Base-by-base conservation (phyloP, 495 filamentous ascomycete genomes). In the Saxophila tyrrhenica region DNA sequence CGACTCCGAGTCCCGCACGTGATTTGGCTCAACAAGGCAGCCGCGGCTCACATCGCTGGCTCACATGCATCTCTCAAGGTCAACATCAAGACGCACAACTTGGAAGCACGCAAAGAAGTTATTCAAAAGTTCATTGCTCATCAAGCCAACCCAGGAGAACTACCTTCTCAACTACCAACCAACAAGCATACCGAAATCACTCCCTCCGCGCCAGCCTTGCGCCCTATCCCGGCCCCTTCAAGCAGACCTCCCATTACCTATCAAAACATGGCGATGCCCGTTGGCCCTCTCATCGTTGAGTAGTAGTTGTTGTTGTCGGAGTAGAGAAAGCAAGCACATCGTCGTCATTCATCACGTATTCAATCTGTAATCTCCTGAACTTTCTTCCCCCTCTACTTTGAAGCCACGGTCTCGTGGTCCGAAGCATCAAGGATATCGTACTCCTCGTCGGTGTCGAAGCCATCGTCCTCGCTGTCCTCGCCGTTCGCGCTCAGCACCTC, bases 361-460 rank as follows among this genome's bases (percentile, higher is more conserved):
- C 41, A 44, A 44, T 44, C 41, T 44, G 15, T 44, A n/a, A 17
- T 44, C 41, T 8, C 41, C 7, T 9, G 16, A n/a, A 17, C 41
- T 7, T 9, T 17, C 19, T 21, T 44, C n/a, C 17, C 41, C 15
- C 39, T 22, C 29, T 54, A 59, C 39, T 50, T 29, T 10, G 51
- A 59, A 16, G 49, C 53, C 2, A 60, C 48, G 48, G 58, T 61
- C 59, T 98, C 92, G 64, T 95, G 89, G 57, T 97, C 94, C 55
- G 87, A 94, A 21, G 89, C 94, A 72, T 94, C 87, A 24, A 97
- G 82, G 57, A 97, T 84, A 59, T 98, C 92, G 62, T 95, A 98
- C 72, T 98, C 92, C 62, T 97, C 92, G 60, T 98, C 92, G 13
- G 94, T 96, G 70, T 94, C 68, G 75, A 94, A 95, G 8, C 81